A percentile compares a stretch with the other conserved stretches of the same genome.
phyloP scores from a whole-genome alignment of 345 rosid species.

The Pugionium cornutum region DNA sequence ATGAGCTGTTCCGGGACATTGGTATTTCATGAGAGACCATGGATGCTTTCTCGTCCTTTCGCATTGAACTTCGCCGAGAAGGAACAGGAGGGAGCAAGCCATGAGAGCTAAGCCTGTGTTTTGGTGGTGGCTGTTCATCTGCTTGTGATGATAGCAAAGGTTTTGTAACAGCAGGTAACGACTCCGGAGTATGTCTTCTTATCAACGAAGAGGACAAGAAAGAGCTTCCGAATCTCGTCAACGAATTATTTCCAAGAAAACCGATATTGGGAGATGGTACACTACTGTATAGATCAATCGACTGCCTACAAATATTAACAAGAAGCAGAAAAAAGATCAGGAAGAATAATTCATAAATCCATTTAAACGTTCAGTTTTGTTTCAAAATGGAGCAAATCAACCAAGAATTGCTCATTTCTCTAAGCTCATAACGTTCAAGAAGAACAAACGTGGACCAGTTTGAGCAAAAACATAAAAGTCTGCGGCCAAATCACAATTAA shows the following conservation, averaged over 20 bases:
- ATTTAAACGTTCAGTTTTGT: neutral
- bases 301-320: constrained; percentile 63
- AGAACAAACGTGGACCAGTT: constrained; percentile 1
- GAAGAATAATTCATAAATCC: neutral
- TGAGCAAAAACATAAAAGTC: constrained; percentile 6
- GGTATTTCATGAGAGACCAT: constrained; percentile 66
- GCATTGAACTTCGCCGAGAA: constrained; percentile 40
- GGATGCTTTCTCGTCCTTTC: constrained; percentile 42
- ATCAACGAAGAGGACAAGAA: constrained; percentile 61
- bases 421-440: neutral
- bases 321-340: constrained; percentile 1
- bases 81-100: constrained; percentile 53
- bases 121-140: constrained; percentile 41
- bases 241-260: constrained; percentile 64
- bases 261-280: constrained; percentile 81
- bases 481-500: neutral
- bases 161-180: constrained; percentile 47
- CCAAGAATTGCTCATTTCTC: neutral
- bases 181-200: constrained; percentile 74
- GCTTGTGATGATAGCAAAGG: constrained; percentile 53
- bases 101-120: constrained; percentile 57
- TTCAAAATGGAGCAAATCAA: neutral
- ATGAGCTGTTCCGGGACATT: constrained; percentile 67
- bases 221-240: constrained; percentile 70
- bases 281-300: constrained; percentile 87